phyloP scores from a whole-genome alignment of 2,329 filamentous ascomycete species.

The Geosmithia putterillii region DNA sequence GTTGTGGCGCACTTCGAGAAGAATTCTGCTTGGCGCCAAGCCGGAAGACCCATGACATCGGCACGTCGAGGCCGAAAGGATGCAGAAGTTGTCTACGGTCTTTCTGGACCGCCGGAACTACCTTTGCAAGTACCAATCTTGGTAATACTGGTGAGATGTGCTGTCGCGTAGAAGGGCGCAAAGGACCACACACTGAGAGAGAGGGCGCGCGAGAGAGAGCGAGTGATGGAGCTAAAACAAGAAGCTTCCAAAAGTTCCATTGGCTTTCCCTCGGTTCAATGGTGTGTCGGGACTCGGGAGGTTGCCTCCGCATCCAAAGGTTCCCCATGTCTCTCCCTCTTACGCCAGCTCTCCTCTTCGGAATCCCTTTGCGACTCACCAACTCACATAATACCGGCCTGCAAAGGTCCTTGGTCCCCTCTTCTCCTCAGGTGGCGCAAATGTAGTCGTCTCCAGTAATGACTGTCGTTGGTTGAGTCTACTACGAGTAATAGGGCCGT shows the following conservation, averaged over 20 bases:
- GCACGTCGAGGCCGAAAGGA: not conserved
- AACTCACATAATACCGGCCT: too few species aligned
- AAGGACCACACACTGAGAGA: too few species aligned
- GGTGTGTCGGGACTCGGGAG: too few species aligned
- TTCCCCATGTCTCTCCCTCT: not conserved
- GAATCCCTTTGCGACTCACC: not conserved
- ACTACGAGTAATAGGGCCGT: not conserved
- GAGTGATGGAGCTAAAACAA: not conserved
- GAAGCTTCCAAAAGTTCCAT: not conserved
- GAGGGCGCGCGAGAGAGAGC: too few species aligned
- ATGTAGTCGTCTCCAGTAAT: not conserved
- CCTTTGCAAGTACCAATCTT: too few species aligned
- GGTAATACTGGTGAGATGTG: too few species aligned
- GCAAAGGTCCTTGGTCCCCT: too few species aligned
- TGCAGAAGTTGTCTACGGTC: not conserved
- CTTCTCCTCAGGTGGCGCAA: too few species aligned
- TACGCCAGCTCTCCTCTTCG: too few species aligned
- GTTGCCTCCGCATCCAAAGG: not conserved
- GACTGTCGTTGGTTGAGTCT: not conserved
- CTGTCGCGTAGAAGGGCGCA: too few species aligned
- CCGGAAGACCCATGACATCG: not conserved
- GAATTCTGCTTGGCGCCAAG: not conserved
- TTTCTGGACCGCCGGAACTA: too few species aligned
- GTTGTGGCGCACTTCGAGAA: not conserved
- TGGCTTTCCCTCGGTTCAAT: not conserved